Evolutionary conservation across 352 stramenopile genomes (phyloP), one percentile per base, ranked within the genome.

Genomic region (Elongisporangium anandrum): DNA sequence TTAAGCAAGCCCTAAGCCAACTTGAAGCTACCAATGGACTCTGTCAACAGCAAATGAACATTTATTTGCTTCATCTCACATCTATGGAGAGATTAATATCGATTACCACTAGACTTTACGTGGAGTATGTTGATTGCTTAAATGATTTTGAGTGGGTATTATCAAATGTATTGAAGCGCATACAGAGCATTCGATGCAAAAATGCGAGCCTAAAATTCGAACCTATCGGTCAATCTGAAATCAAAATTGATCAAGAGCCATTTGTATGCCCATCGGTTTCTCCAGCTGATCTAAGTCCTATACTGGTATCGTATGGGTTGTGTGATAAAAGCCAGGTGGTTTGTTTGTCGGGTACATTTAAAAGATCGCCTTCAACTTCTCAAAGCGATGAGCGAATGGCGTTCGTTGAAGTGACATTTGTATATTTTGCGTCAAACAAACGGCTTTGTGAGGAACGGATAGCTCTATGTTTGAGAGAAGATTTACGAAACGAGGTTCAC

Each of bases 401-500:
- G 47, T 50, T 66, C 22, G 50, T 66, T 8, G 59, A 61, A 24
- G 15, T 72, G 19, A 50, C 16, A 0, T 71, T 79, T 21, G n/a
- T 51, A 41, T 69, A 65, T 20, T 24, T 24, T 1, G 20, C 21
- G 9, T 51, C 24, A 19, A 38, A 50, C 10, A 60, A 34, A 19
- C 34, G 54, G 38, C 4, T 63, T 12, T 69, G 62, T 21, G 61
- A 62, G 8, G 54, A 50, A 20, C 45, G 50, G 2, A 45, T 21
- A 4, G 56, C 56, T 2, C 48, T 76, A 20, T 56, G 66, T 3
- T 38, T 71, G 19, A 17, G 12, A 13, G 12, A 57, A 1, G 72
- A 81, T 47, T 29, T 68, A 15, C 64, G 61, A 12, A 63, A 68
- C 34, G 67, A 81, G 22, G 54, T 67, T 24, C 60, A 78, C 50